Percentiles rank a stretch among this genome's conserved stretches.
Evolutionary conservation across 345 rosid genomes (phyloP).

Genomic region (Acer campestre): DNA sequence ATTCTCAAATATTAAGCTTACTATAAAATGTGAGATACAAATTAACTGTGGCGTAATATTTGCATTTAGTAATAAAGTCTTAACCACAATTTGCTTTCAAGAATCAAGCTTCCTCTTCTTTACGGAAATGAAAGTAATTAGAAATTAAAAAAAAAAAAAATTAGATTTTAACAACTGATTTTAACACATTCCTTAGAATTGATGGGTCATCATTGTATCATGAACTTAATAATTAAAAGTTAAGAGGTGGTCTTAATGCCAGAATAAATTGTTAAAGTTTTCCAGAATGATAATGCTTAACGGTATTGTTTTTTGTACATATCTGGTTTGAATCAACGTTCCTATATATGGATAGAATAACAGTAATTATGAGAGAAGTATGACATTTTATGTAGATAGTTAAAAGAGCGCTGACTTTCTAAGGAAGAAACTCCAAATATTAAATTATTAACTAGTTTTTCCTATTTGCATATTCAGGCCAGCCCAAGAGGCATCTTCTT

Average conservation of each 20-base stretch:
- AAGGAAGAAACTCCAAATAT: neutral
- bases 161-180: neutral
- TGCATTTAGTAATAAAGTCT: no score
- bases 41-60: no score
- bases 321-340: neutral
- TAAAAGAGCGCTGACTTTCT: neutral
- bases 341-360: neutral
- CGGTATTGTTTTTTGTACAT: neutral
- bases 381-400: neutral
- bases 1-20: no score
- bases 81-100: neutral
- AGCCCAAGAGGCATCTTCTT: conserved; percentile 60
- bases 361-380: neutral
- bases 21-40: no score
- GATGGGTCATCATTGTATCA: neutral
- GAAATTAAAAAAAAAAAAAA: neutral
- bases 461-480: conserved; percentile 37
- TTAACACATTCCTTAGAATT: neutral
- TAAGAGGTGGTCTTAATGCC: neutral
- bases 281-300: neutral
- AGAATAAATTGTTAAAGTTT: neutral
- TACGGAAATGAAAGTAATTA: neutral
- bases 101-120: neutral
- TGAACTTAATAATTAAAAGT: neutral
- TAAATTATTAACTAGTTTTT: conserved; percentile 7